These are phyloP conservation scores for Chaetomidium leptoderma DNA, from an alignment of 495 filamentous ascomycete species.

Conservation along the genomic window DNA sequence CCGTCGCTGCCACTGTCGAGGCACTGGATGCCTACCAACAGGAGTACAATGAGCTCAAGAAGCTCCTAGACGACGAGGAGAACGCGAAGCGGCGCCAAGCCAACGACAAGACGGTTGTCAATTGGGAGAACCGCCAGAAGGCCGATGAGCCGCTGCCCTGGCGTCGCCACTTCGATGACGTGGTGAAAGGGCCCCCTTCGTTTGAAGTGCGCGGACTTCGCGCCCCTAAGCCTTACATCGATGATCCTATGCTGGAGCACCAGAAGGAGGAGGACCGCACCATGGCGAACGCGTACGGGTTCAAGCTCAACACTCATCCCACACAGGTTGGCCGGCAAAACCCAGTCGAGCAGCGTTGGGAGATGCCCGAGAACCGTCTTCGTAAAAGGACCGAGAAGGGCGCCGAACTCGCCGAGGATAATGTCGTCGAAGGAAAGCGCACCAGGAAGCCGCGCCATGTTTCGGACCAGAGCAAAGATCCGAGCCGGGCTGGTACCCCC, in stretches of 20 bases:
- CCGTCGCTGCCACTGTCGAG: slow-evolving; percentile 49
- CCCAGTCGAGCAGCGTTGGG: slow-evolving; percentile 44
- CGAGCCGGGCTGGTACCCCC: slow-evolving; percentile 41
- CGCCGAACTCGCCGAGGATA: slow-evolving; percentile 43
- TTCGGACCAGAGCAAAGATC: slow-evolving; percentile 39
- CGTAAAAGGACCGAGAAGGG: slow-evolving; percentile 46
- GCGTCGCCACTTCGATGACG: slow-evolving; percentile 33
- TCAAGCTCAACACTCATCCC: slow-evolving; percentile 42
- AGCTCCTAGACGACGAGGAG: slow-evolving; percentile 48
- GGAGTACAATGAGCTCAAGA: slow-evolving; percentile 59
- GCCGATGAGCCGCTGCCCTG: slow-evolving; percentile 25
- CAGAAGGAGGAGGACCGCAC: slow-evolving; percentile 41
- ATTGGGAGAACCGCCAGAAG: slow-evolving; percentile 35
- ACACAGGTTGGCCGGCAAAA: slow-evolving; percentile 42
- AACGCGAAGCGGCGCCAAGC: slow-evolving; percentile 44
- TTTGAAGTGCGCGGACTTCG: slow-evolving; percentile 41
- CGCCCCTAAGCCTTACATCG: slow-evolving; percentile 34
- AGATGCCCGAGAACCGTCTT: slow-evolving; percentile 40
- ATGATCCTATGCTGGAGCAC: slow-evolving; percentile 32
- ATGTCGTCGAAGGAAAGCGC: slow-evolving; percentile 42
- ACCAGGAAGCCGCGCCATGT: slow-evolving; percentile 39
- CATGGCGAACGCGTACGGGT: slow-evolving; percentile 43
- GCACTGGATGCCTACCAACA: slow-evolving; percentile 58
- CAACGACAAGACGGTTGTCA: slow-evolving; percentile 34
- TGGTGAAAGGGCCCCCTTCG: slow-evolving; percentile 29